These are phyloP conservation scores for Chalciporus pseudorubinellus DNA, from an alignment of 768 basidiomycete genomes.

Conservation along the genomic window DNA sequence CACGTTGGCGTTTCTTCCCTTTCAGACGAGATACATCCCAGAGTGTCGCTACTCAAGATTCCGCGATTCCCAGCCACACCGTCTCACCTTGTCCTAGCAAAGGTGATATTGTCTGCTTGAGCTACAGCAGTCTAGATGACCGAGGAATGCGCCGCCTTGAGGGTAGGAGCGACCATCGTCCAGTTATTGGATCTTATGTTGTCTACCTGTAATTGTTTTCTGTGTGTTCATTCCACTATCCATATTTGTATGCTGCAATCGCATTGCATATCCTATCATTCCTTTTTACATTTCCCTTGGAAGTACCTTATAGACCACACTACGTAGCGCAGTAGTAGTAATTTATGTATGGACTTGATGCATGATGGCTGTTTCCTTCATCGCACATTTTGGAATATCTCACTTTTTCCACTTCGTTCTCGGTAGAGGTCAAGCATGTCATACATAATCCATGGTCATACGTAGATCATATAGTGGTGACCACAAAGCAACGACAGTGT, in stretches of 20 bases:
- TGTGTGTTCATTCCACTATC: constrained; percentile 7
- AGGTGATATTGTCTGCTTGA: constrained; percentile 72
- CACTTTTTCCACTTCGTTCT: neutral
- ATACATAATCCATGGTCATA: constrained; percentile 4
- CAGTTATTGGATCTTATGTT: constrained; percentile 78
- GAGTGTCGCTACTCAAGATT: constrained; percentile 26
- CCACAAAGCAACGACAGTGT: neutral
- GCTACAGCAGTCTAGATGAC: constrained; percentile 75
- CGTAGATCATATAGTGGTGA: constrained; percentile 1
- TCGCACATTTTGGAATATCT: neutral
- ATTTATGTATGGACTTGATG: constrained; percentile 11
- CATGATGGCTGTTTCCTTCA: constrained; percentile 5
- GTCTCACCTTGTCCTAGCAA: constrained; percentile 37
- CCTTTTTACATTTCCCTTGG: constrained; percentile 2
- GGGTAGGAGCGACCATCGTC: constrained; percentile 80
- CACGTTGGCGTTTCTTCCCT: constrained; percentile 52
- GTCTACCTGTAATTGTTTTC: constrained; percentile 50
- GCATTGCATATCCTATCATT: constrained; percentile 7
- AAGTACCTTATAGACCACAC: constrained; percentile 19
- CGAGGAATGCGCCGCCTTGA: constrained; percentile 70
- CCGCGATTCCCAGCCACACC: constrained; percentile 17
- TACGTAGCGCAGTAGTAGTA: constrained; percentile 8
- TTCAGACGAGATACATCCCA: constrained; percentile 41
- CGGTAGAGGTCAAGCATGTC: neutral
- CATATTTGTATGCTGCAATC: neutral